Percentiles rank a stretch among this genome's conserved stretches.
Evolutionary conservation across 352 stramenopile species (phyloP).

Genomic region (Thalassiosira sp.): DNA sequence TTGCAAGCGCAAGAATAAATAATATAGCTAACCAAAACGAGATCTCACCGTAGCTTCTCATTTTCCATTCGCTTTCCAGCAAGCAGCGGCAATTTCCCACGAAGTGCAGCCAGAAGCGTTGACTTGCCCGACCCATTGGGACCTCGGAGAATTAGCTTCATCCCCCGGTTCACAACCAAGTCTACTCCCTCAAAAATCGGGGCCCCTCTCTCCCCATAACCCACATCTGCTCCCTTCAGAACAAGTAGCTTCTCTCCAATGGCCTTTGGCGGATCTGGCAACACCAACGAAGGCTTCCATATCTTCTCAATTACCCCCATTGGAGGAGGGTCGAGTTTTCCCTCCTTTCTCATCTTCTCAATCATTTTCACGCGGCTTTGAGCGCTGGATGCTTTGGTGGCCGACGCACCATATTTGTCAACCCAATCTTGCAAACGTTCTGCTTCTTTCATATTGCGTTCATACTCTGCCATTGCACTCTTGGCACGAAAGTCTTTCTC

Average conservation of each 20-base stretch:
- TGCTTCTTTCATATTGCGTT: slow-evolving; percentile 81
- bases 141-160: slow-evolving; percentile 16
- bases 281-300: slow-evolving; percentile 61
- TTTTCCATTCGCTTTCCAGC: slow-evolving; percentile 75
- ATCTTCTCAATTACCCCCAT: slow-evolving; percentile 51
- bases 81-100: slow-evolving; percentile 85
- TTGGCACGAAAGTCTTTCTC: slow-evolving; percentile 79
- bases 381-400: slow-evolving; percentile 83
- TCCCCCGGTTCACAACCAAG: slow-evolving; percentile 84
- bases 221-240: slow-evolving; percentile 60
- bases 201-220: slow-evolving; percentile 35
- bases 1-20: background rate
- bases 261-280: slow-evolving; percentile 69
- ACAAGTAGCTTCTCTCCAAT: slow-evolving; percentile 73
- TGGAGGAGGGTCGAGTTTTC: slow-evolving; percentile 75
- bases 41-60: slow-evolving; percentile 48
- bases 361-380: slow-evolving; percentile 85
- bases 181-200: slow-evolving; percentile 87
- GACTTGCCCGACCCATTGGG: slow-evolving; percentile 90
- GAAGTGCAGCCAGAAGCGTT: slow-evolving; percentile 95
- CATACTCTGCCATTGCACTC: slow-evolving; percentile 73
- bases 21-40: background rate
- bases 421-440: slow-evolving; percentile 80
- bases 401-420: slow-evolving; percentile 79
- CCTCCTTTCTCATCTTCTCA: slow-evolving; percentile 82